Base-by-base conservation (phyloP, 2,329 filamentous ascomycete genomes). In the Zymoseptoria brevis region DNA sequence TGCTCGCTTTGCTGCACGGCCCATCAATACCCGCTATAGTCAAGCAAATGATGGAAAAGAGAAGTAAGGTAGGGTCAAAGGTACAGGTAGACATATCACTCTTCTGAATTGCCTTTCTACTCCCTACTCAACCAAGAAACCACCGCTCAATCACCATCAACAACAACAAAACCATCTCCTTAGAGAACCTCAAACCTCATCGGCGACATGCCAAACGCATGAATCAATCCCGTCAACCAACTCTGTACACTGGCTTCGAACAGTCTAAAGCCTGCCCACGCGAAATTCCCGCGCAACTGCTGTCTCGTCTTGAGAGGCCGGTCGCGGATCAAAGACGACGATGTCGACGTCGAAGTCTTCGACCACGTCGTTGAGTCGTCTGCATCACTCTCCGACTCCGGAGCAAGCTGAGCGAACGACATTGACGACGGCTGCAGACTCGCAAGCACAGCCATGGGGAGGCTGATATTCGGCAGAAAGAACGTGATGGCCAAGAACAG, bases 161-260 rank as follows among this genome's bases (percentile, higher is more conserved):
- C 19, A 41, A 19, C 53, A 55, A 41, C 8, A 26, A n/a, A 13
- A 16, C 29, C 4, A 13, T 19, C 41, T 26, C 50, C 16, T 53
- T 8, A 53, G 11, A n/a, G 19, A 19, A 53, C 8, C 22, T 13
- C 22, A 53, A 51, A 51, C 19, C 35, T 53, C 29, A 57, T 22
- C 9, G 55, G 48, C 30, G 56, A 49, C 29, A 52, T 50, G 13
- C 26, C 45, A 53, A 50, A 57, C 49, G 59, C 52, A 35, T 52
- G 57, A 53, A 60, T 60, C 56, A 57, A 55, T n/a, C 59, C 59
- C 30, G 53, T 56, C 51, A 51, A 24, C 55, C 58, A 56, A n/a
- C 11, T 22, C 22, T 29, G 22, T 8, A 22, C 8, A n/a, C 51
- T 24, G 26, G n/a, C 24, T 19, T 11, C 22, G 29, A 53, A 30